Percentiles rank a stretch among this genome's conserved stretches.
Evolutionary conservation across 768 basidiomycete species (phyloP).

Genomic region (Peribolospora baueri): DNA sequence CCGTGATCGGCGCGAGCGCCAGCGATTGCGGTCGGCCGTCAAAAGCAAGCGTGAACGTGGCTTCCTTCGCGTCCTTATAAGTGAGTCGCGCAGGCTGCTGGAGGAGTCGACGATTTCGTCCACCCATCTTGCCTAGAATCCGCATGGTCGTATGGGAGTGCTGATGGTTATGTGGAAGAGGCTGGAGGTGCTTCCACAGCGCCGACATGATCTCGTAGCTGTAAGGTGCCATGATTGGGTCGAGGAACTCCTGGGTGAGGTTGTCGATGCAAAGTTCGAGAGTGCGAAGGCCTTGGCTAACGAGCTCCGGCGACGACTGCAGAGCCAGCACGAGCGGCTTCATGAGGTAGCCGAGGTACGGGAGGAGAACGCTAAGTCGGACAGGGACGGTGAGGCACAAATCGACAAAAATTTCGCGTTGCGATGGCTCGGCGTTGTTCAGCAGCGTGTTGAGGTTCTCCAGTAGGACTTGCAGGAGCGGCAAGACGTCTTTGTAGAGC

Average conservation of each 20-base stretch:
- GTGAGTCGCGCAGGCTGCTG: slow-evolving; percentile 52
- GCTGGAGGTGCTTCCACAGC: slow-evolving; percentile 69
- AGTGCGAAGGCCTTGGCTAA: slow-evolving; percentile 83
- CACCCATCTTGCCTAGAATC: slow-evolving; percentile 87
- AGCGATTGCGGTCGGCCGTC: slow-evolving; percentile 37
- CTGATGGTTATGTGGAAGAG: slow-evolving; percentile 62
- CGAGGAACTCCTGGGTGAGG: slow-evolving; percentile 86
- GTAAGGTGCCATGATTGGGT: slow-evolving; percentile 80
- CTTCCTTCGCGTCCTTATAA: slow-evolving; percentile 43
- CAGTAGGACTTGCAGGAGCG: slow-evolving; percentile 86
- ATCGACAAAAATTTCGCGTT: slow-evolving; percentile 80
- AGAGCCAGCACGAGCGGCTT: slow-evolving; percentile 79
- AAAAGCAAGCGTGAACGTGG: slow-evolving; percentile 50
- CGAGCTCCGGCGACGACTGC: slow-evolving; percentile 61
- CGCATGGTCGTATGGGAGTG: slow-evolving; percentile 86
- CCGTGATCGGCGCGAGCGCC: slow-evolving; percentile 37
- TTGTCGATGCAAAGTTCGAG: slow-evolving; percentile 99
- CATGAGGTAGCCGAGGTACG: slow-evolving; percentile 87
- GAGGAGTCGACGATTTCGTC: slow-evolving; percentile 66
- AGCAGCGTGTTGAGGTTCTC: slow-evolving; percentile 82
- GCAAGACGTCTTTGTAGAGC: slow-evolving; percentile 84
- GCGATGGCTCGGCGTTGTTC: slow-evolving; percentile 48
- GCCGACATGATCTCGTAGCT: slow-evolving; percentile 85
- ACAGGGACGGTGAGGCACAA: slow-evolving; percentile 90
- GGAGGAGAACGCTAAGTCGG: slow-evolving; percentile 79